Conservation (phyloP, 2,329 filamentous ascomycete genomes). For the Clarireedia homoeocarpa region DNA sequence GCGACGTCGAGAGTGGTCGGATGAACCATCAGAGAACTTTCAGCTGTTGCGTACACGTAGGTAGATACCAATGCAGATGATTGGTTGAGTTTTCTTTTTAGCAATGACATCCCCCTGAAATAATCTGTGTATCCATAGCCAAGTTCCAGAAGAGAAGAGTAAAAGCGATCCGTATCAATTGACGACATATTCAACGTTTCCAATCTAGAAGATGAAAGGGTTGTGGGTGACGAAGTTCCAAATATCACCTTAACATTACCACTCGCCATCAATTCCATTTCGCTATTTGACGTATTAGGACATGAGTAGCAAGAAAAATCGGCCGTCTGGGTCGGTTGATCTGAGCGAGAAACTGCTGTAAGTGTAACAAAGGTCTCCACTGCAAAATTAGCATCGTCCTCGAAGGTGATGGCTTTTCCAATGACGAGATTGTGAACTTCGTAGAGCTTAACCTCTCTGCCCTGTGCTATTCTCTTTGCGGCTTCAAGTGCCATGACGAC, state of each 20-base stretch:
- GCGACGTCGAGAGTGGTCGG: slow-evolving; percentile 48
- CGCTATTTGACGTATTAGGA: not conserved
- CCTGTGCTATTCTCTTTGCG: not conserved
- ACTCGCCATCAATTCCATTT: not conserved
- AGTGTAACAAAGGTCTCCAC: not conserved
- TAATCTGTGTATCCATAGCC: too few species aligned
- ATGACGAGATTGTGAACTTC: not conserved
- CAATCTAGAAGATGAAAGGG: not conserved
- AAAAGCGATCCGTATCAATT: slow-evolving; percentile 11
- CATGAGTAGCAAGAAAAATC: not conserved
- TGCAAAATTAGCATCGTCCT: not conserved
- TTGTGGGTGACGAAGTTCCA: not conserved
- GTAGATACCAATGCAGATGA: too few species aligned
- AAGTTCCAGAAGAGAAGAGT: slow-evolving; percentile 5
- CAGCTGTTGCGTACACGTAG: not conserved
- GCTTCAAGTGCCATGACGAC: slow-evolving; percentile 22
- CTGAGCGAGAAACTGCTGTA: not conserved
- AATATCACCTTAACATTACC: not conserved
- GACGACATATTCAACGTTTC: not conserved
- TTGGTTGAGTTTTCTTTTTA: too few species aligned
- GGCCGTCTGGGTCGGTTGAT: not conserved
- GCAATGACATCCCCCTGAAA: too few species aligned
- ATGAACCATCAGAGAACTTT: slow-evolving; percentile 35
- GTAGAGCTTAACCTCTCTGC: not conserved
- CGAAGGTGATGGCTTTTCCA: not conserved